These are phyloP conservation scores for Ambrosiella beaveri DNA, from an alignment of 2,329 filamentous ascomycete species.

Conservation along the genomic window DNA sequence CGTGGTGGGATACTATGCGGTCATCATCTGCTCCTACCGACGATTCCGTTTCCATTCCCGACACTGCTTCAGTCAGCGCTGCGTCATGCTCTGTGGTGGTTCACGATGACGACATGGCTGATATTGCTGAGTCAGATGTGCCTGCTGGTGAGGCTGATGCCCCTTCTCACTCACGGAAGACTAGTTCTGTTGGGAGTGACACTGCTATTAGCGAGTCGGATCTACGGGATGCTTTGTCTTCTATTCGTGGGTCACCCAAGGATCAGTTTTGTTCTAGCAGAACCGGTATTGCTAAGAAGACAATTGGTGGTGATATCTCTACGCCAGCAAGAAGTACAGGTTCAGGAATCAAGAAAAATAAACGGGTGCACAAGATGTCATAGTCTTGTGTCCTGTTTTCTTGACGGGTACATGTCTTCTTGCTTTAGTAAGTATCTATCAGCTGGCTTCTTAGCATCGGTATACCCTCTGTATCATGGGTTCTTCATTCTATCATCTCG, in stretches of 20 bases:
- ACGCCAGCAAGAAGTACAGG: no score
- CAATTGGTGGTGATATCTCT: no score
- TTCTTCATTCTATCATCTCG: background rate
- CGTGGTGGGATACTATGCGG: background rate
- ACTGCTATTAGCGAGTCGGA: background rate
- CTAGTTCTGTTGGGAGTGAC: background rate
- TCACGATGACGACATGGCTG: background rate
- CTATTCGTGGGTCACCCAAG: background rate
- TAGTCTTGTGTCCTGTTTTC: no score
- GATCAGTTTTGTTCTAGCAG: background rate
- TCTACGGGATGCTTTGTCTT: background rate
- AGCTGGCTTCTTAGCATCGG: no score
- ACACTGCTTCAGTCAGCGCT: background rate
- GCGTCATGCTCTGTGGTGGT: background rate
- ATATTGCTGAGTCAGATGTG: background rate
- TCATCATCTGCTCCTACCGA: background rate
- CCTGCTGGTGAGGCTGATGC: background rate
- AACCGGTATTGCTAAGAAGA: no score
- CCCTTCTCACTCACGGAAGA: background rate
- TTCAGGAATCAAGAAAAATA: no score
- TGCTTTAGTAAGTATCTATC: no score
- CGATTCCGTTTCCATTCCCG: background rate
- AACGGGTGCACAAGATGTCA: no score
- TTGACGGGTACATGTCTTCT: no score
- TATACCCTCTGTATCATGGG: background rate